phyloP scores from a whole-genome alignment of 768 basidiomycete species.

The Leucosporidium yakuticum region DNA sequence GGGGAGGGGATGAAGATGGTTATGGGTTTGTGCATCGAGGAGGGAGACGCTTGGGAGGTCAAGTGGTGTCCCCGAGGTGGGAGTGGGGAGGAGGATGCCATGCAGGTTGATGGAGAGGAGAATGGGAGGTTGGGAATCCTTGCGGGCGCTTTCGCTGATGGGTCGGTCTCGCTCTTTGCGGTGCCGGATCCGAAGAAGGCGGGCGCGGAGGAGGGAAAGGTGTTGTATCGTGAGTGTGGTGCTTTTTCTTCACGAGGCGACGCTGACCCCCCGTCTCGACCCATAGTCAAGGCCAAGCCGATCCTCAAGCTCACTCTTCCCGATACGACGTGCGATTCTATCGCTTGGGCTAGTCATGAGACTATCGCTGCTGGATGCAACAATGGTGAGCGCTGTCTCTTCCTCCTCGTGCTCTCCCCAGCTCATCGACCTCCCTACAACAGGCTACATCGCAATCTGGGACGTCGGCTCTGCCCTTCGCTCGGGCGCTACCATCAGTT shows the following conservation, averaged over 20 bases:
- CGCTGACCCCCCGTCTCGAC: not conserved
- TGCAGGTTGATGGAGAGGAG: not conserved
- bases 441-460: constrained; percentile 42
- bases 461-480: constrained; percentile 38
- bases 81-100: constrained; percentile 50
- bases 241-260: not conserved
- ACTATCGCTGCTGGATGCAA: constrained; percentile 74
- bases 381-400: constrained; percentile 55
- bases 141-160: constrained; percentile 80
- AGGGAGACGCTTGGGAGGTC: constrained; percentile 68
- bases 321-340: constrained; percentile 66
- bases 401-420: not conserved
- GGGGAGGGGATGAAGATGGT: constrained; percentile 46
- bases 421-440: not conserved
- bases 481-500: constrained; percentile 9
- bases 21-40: constrained; percentile 66
- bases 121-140: constrained; percentile 67
- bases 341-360: constrained; percentile 88
- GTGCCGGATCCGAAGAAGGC: constrained; percentile 71
- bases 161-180: constrained; percentile 67
- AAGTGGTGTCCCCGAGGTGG: constrained; percentile 92
- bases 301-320: constrained; percentile 66
- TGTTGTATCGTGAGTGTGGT: constrained; percentile 52
- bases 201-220: constrained; percentile 32
- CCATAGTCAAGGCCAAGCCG: constrained; percentile 51